phyloP scores from a whole-genome alignment of 192 early-diverging fungal genomes.

The Coemansia sp. region DNA sequence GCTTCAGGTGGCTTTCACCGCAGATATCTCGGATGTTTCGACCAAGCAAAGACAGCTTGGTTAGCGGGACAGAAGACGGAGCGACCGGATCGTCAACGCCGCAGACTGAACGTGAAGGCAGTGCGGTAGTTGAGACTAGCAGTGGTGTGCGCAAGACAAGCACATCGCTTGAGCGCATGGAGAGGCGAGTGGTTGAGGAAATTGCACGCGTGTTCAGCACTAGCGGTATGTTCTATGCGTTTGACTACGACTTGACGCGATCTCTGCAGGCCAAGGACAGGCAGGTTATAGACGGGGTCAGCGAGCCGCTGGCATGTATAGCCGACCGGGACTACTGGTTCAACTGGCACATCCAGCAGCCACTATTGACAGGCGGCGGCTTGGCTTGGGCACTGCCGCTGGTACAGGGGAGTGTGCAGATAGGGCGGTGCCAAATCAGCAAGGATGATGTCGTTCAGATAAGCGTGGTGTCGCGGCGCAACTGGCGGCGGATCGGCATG shows the following conservation, averaged over 20 bases:
- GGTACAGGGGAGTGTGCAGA: constrained; percentile 71
- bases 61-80: not conserved
- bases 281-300: not conserved
- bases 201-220: constrained; percentile 34
- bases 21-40: constrained; percentile 44
- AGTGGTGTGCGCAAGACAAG: not conserved
- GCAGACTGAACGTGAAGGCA: not conserved
- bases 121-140: not conserved
- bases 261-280: constrained; percentile 33
- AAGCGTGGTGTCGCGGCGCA: constrained; percentile 68
- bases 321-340: constrained; percentile 47
- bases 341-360: constrained; percentile 31
- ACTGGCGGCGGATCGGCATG: constrained; percentile 60
- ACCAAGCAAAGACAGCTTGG: not conserved
- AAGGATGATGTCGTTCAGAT: constrained; percentile 63
- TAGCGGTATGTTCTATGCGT: constrained; percentile 48
- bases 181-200: constrained; percentile 43
- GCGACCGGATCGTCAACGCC: not conserved
- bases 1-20: constrained; percentile 35
- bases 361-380: constrained; percentile 8
- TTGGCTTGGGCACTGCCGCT: constrained; percentile 52
- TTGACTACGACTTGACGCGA: constrained; percentile 42
- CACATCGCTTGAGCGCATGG: constrained; percentile 30
- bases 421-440: constrained; percentile 58
- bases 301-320: constrained; percentile 7